phyloP scores from a whole-genome alignment of 2,329 filamentous ascomycete species.

The Emmonsia crescens region DNA sequence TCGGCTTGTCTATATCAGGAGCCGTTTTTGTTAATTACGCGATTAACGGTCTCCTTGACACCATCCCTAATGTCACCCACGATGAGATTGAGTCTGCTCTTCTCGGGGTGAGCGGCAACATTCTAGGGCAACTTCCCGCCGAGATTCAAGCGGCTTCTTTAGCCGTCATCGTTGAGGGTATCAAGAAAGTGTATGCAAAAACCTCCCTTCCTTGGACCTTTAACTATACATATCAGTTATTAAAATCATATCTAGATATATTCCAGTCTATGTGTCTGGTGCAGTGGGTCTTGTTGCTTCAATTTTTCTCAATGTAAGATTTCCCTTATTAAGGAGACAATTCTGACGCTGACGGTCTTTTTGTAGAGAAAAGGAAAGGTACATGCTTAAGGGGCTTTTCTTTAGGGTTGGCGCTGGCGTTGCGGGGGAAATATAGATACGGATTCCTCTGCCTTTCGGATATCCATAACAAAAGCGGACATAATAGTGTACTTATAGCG shows the following conservation, averaged over 20 bases:
- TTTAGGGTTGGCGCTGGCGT: too few relatives aligned
- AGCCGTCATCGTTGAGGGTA: background rate
- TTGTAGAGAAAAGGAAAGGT: slow-evolving; percentile 1
- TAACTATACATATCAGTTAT: background rate
- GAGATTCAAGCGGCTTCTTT: background rate
- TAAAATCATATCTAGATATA: background rate
- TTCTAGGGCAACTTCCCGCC: background rate
- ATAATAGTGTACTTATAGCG: background rate
- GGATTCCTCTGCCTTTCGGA: background rate
- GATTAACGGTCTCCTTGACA: background rate
- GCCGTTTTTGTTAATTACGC: background rate
- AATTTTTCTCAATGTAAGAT: background rate
- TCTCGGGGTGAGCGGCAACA: background rate
- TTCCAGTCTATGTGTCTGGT: background rate
- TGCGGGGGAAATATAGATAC: background rate
- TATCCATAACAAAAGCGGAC: too few relatives aligned
- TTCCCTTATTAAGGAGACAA: too few relatives aligned
- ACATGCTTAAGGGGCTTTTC: background rate
- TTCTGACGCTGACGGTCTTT: background rate
- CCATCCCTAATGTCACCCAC: background rate
- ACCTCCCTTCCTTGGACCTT: too few relatives aligned
- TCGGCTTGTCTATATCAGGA: background rate
- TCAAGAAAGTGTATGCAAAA: background rate
- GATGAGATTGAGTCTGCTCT: background rate
- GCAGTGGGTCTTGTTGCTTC: background rate